Evolutionary conservation across 1,284 basidiomycete genomes (phyloP).

Genomic region (Prillingera fragicola): DNA sequence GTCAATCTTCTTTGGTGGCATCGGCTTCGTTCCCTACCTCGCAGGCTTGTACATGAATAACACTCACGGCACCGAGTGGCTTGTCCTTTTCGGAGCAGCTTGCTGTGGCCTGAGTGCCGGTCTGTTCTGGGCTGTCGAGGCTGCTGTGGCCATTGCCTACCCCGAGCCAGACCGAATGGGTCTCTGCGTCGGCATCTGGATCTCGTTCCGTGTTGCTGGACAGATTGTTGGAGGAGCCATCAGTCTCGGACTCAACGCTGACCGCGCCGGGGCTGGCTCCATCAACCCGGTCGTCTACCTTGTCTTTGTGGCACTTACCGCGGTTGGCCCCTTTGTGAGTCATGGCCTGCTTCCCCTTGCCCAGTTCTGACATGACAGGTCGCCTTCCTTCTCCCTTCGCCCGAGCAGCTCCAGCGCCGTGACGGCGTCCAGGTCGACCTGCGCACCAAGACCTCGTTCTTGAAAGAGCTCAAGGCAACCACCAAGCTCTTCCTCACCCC

Average conservation of each 20-base stretch:
- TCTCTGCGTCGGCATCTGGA: slow-evolving; percentile 35
- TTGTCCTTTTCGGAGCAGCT: slow-evolving; percentile 31
- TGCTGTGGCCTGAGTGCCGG: slow-evolving; percentile 34
- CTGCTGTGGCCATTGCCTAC: slow-evolving; percentile 31
- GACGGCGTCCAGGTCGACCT: slow-evolving; percentile 3
- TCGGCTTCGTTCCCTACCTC: slow-evolving; percentile 34
- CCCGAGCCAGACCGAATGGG: slow-evolving; percentile 29
- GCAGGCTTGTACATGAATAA: slow-evolving; percentile 38
- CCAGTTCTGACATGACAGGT: not conserved
- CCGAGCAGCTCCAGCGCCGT: slow-evolving; percentile 4
- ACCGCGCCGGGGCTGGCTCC: slow-evolving; percentile 10
- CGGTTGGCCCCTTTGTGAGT: slow-evolving; percentile 18
- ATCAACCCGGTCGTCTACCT: slow-evolving; percentile 13
- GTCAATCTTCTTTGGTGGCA: slow-evolving; percentile 8
- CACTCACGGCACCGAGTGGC: slow-evolving; percentile 22
- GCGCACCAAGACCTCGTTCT: slow-evolving; percentile 2
- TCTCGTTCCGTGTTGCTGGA: slow-evolving; percentile 30
- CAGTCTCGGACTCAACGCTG: slow-evolving; percentile 33
- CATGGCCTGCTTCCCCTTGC: slow-evolving; percentile 35
- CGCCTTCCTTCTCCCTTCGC: slow-evolving; percentile 9
- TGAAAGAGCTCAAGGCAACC: slow-evolving; percentile 1
- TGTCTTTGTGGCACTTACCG: slow-evolving; percentile 37
- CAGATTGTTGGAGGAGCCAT: slow-evolving; percentile 42
- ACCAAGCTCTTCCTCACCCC: not conserved
- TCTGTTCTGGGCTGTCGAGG: slow-evolving; percentile 33